Percentiles rank a stretch among this genome's conserved stretches.
These are phyloP conservation scores for Syncephalastrum sp. DNA, from an alignment of 371 early-diverging fungal species.

Conservation along the genomic window DNA sequence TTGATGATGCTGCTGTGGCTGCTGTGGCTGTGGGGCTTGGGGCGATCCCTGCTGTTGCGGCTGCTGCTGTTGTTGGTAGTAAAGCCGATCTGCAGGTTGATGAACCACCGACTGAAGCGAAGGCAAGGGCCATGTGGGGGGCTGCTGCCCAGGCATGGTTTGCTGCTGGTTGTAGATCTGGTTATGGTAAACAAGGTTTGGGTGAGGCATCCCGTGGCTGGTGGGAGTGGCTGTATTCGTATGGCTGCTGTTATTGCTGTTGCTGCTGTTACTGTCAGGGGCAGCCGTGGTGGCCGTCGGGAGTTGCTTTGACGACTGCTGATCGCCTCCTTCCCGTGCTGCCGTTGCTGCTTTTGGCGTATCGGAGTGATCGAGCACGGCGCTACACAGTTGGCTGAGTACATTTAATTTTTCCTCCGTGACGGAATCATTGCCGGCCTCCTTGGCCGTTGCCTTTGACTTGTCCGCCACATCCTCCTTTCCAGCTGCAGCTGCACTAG, in stretches of 20 bases:
- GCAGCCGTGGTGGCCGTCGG: background rate
- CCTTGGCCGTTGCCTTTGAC: no score
- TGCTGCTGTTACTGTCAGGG: slow-evolving; percentile 17
- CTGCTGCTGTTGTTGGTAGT: no score
- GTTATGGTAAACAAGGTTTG: slow-evolving; percentile 11
- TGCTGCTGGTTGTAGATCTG: slow-evolving; percentile 21
- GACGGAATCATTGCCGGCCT: no score
- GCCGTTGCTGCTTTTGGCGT: slow-evolving; percentile 10
- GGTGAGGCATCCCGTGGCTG: slow-evolving; percentile 3
- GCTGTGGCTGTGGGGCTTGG: no score
- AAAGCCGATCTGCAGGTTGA: no score
- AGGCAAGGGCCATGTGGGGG: slow-evolving; percentile 12
- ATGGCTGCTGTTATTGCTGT: slow-evolving; percentile 17
- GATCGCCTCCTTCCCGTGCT: no score
- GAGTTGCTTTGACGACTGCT: no score
- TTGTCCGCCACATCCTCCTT: no score
- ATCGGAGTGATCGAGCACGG: slow-evolving; percentile 34
- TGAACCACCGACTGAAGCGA: slow-evolving; percentile 13
- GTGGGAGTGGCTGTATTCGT: slow-evolving; percentile 5
- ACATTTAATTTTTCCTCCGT: slow-evolving; percentile 15
- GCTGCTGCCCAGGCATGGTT: slow-evolving; percentile 8
- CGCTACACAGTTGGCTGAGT: slow-evolving; percentile 47
- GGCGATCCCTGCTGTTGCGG: no score
- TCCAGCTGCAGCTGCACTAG: no score
- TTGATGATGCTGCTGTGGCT: no score